Evolutionary conservation across 257 asterid species (phyloP).

Genomic region (Euphrasia confusa): DNA sequence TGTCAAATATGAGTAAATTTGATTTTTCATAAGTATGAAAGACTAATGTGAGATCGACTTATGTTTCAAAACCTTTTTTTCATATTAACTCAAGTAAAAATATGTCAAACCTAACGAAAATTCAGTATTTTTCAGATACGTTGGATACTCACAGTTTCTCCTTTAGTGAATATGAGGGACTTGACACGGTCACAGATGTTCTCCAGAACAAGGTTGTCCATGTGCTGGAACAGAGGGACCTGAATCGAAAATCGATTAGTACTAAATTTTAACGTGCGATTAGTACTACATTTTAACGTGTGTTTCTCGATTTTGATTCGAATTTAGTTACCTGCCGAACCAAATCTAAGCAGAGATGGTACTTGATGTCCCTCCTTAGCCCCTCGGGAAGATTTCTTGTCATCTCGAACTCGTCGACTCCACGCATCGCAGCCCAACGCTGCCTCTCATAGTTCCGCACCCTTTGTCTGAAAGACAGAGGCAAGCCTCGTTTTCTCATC

Average conservation of each 20-base stretch:
- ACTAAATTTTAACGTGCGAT: background rate
- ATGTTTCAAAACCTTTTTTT: too few species aligned
- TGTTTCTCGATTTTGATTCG: background rate
- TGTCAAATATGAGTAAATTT: too few species aligned
- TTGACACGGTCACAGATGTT: constrained; percentile 92
- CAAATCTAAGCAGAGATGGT: constrained; percentile 87
- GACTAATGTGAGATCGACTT: too few species aligned
- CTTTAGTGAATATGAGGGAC: constrained; percentile 86
- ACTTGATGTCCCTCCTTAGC: constrained; percentile 83
- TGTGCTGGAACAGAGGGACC: constrained; percentile 96
- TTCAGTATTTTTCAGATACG: too few species aligned
- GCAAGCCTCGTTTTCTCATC: constrained; percentile 86
- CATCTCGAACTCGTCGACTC: constrained; percentile 91
- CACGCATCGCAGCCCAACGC: constrained; percentile 96
- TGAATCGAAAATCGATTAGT: constrained; percentile 19
- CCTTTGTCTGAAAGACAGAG: constrained; percentile 55
- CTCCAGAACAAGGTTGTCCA: constrained; percentile 89
- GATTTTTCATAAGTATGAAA: too few species aligned
- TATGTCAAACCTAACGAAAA: too few species aligned
- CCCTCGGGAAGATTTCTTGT: constrained; percentile 87
- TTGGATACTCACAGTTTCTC: constrained; percentile 61
- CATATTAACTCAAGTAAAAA: too few species aligned
- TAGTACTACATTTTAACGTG: background rate
- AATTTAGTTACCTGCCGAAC: constrained; percentile 59
- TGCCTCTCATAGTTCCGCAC: constrained; percentile 88